Percentiles rank a stretch among this genome's conserved stretches.
These are phyloP conservation scores for Obelidium mucronatum DNA, from an alignment of 192 early-diverging fungal species.

Conservation along the genomic window DNA sequence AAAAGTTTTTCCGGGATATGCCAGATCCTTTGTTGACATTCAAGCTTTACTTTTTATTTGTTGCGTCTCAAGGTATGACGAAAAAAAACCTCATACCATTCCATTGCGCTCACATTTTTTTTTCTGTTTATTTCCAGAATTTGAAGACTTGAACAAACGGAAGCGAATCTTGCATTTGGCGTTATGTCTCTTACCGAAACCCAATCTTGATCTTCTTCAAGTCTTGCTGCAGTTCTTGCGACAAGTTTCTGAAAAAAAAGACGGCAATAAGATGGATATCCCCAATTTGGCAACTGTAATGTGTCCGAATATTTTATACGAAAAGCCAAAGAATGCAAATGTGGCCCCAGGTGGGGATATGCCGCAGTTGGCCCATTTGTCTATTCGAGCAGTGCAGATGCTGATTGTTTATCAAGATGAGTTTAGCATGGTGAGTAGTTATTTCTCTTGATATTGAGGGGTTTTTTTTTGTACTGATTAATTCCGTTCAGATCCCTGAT, in stretches of 20 bases:
- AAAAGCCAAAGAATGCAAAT: constrained; percentile 75
- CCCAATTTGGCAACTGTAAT: constrained; percentile 93
- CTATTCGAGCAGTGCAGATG: constrained; percentile 52
- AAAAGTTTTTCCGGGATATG: constrained; percentile 95
- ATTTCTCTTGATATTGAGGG: no score
- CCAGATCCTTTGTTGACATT: constrained; percentile 95
- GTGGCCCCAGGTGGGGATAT: constrained; percentile 38
- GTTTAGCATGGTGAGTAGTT: constrained; percentile 53
- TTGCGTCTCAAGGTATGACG: constrained; percentile 71
- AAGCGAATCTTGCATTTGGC: constrained; percentile 81
- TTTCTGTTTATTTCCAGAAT: constrained; percentile 20
- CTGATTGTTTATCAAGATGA: constrained; percentile 54
- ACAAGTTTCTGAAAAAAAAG: constrained; percentile 71
- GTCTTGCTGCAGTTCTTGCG: constrained; percentile 89
- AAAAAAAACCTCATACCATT: not conserved
- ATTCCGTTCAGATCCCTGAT: no score
- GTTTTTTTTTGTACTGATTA: no score
- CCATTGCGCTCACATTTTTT: no score
- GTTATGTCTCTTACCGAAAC: constrained; percentile 84
- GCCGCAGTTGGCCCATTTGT: constrained; percentile 39
- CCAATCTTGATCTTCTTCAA: constrained; percentile 91
- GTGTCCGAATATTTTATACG: constrained; percentile 91
- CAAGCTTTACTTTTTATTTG: constrained; percentile 85
- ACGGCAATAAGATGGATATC: constrained; percentile 91
- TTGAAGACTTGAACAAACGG: constrained; percentile 37